Evolutionary conservation across 495 filamentous ascomycete species (phyloP).

Genomic region (Ascodesmis nigricans): DNA sequence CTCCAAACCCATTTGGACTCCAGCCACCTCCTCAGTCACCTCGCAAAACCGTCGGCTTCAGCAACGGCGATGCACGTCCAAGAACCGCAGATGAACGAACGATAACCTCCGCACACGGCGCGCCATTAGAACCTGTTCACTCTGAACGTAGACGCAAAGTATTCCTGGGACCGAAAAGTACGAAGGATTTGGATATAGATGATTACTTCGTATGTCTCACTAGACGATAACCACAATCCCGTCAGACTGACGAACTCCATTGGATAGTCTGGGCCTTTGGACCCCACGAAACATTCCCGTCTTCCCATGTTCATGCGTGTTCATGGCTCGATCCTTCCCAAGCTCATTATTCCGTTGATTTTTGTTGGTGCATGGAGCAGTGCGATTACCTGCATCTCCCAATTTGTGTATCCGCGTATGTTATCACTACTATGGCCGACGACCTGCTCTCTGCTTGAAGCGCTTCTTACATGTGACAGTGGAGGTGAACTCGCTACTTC

Average conservation of each 20-base stretch:
- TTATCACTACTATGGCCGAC: conserved; percentile 1
- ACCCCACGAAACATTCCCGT: conserved; percentile 57
- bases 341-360: conserved; percentile 53
- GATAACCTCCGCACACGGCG: background rate
- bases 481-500: conserved; percentile 43
- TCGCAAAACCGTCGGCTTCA: no score
- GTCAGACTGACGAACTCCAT: background rate
- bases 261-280: conserved; percentile 32
- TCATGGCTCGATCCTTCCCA: conserved; percentile 59
- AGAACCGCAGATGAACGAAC: background rate
- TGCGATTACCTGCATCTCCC: conserved; percentile 39
- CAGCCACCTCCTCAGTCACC: no score
- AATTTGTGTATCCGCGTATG: conserved; percentile 31
- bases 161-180: background rate
- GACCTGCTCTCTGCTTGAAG: background rate
- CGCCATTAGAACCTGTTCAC: background rate
- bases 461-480: no score
- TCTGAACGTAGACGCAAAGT: background rate
- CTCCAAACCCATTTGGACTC: no score
- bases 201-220: conserved; percentile 31
- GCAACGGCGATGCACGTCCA: no score
- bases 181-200: conserved; percentile 24
- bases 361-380: conserved; percentile 49
- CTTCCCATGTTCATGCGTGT: conserved; percentile 55
- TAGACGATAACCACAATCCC: background rate